A percentile compares a stretch with the other conserved stretches of the same genome.
Evolutionary conservation across 176 grass and related monocot species (phyloP).

Genomic region (Ensete ventricosum): DNA sequence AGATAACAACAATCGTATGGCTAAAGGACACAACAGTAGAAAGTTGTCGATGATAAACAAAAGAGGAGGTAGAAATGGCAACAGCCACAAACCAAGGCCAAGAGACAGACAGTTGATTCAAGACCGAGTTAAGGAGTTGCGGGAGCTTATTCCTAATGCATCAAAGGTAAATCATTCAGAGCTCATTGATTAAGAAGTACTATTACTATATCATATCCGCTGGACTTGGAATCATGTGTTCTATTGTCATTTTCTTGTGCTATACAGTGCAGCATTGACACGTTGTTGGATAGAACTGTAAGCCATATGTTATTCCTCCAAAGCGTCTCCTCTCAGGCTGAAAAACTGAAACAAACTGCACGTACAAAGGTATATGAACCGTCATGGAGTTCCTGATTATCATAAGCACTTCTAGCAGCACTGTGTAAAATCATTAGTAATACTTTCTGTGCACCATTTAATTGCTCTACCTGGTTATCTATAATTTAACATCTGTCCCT

Average conservation of each 20-base stretch:
- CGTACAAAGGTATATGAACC: conserved; percentile 2
- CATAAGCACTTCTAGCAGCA: not conserved
- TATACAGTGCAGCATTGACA: conserved; percentile 79
- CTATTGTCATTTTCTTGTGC: conserved; percentile 23
- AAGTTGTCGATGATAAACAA: conserved; percentile 31
- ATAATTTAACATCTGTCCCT: not conserved
- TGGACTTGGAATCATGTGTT: not conserved
- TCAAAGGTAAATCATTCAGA: conserved; percentile 36
- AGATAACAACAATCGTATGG: conserved; percentile 16
- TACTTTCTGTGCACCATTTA: not conserved
- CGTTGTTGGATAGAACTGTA: conserved; percentile 58
- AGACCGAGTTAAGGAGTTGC: conserved; percentile 64
- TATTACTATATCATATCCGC: too few species aligned
- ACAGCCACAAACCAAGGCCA: conserved; percentile 41
- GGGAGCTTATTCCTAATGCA: conserved; percentile 60
- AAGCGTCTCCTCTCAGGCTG: conserved; percentile 45
- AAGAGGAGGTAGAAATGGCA: conserved; percentile 26
- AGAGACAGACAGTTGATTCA: conserved; percentile 81
- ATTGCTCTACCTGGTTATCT: not conserved
- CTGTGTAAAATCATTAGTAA: not conserved
- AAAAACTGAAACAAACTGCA: conserved; percentile 37
- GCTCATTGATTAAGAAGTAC: not conserved
- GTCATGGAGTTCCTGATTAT: not conserved
- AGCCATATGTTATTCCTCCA: conserved; percentile 61
- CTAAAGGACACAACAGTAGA: conserved; percentile 10